phyloP scores from a whole-genome alignment of 805 yeast genomes.

The Hanseniaspora valbyensis region DNA sequence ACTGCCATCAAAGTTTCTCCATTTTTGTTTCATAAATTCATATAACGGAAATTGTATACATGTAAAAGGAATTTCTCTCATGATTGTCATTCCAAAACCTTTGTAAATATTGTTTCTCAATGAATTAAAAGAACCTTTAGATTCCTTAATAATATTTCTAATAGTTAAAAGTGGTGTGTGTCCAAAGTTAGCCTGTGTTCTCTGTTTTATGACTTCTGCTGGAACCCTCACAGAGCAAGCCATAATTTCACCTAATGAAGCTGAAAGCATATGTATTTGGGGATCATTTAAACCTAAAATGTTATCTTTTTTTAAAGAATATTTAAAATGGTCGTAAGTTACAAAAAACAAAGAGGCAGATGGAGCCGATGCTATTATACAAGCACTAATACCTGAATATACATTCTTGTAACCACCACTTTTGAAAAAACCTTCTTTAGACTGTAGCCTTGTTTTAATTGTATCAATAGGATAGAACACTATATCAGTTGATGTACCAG shows the following conservation, averaged over 20 bases:
- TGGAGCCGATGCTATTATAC: conserved; percentile 92
- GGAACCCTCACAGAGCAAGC: conserved; percentile 95
- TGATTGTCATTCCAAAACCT: conserved; percentile 85
- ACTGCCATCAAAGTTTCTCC: conserved; percentile 35
- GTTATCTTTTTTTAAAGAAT: conserved; percentile 28
- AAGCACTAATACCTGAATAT: conserved; percentile 85
- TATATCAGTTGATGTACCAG: conserved; percentile 92
- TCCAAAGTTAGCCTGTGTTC: conserved; percentile 61
- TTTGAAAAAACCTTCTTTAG: conserved; percentile 81
- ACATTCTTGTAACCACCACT: conserved; percentile 93
- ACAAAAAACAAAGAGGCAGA: conserved; percentile 66
- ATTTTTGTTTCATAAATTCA: conserved; percentile 59
- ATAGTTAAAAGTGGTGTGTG: conserved; percentile 58
- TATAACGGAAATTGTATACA: conserved; percentile 90
- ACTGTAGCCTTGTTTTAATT: conserved; percentile 85
- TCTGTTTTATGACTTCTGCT: conserved; percentile 88
- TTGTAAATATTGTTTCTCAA: conserved; percentile 63
- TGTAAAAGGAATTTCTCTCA: conserved; percentile 95
- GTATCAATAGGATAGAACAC: conserved; percentile 96
- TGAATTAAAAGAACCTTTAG: conserved; percentile 61
- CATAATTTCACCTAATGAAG: conserved; percentile 80
- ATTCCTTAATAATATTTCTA: conserved; percentile 46
- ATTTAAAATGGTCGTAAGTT: conserved; percentile 71
- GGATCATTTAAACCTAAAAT: conserved; percentile 22
- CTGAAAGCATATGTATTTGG: conserved; percentile 70